These are phyloP conservation scores for Alnus glutinosa DNA, from an alignment of 306 rosid genomes.

Conservation along the genomic window DNA sequence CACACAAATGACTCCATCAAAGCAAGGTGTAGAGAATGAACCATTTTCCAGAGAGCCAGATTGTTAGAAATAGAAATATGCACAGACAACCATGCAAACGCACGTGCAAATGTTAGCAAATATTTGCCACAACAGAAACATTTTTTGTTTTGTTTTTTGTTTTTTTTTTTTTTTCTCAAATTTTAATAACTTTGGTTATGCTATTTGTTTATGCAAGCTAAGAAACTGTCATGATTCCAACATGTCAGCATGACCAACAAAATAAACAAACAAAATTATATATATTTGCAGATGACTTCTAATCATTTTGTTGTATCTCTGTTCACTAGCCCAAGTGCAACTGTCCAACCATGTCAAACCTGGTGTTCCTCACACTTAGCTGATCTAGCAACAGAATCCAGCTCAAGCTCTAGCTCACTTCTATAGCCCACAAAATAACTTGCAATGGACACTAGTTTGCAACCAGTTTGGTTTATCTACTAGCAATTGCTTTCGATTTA, in stretches of 20 bases:
- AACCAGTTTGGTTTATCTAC: background rate
- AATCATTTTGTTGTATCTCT: background rate
- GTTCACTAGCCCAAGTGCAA: background rate
- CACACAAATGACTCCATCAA: background rate
- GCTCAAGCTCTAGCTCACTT: background rate
- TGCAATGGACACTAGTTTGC: background rate
- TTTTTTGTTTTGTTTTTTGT: background rate
- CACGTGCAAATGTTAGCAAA: background rate
- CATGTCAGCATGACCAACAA: background rate
- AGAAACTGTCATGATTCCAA: background rate
- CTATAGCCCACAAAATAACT: background rate
- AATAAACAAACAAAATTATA: background rate
- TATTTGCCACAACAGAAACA: background rate
- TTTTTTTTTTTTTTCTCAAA: background rate
- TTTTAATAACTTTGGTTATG: background rate
- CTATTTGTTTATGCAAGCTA: background rate
- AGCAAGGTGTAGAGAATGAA: background rate
- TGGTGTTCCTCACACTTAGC: background rate
- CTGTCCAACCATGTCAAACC: background rate
- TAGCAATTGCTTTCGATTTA: background rate
- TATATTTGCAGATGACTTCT: background rate
- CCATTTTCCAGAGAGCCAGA: background rate
- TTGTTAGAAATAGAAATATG: background rate
- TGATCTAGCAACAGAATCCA: conserved; percentile 3
- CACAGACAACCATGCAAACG: background rate